Evolutionary conservation across 441 rosid genomes (phyloP).

Genomic region (Raphanus hybrid): DNA sequence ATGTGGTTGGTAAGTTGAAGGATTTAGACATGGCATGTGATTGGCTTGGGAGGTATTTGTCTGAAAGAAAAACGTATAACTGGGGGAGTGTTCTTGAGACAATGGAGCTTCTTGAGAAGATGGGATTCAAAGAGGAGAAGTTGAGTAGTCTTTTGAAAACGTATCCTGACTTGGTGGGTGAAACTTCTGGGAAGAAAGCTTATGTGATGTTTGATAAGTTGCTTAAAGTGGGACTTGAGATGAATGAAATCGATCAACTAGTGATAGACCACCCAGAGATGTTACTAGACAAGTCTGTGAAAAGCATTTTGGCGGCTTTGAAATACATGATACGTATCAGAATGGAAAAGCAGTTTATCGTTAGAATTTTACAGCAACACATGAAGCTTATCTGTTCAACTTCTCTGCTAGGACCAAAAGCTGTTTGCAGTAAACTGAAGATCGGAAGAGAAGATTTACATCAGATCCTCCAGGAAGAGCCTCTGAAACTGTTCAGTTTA

Average conservation of each 20-base stretch:
- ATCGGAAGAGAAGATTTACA: conserved; percentile 47
- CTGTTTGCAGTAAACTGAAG: conserved; percentile 49
- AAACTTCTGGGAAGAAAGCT: conserved; percentile 62
- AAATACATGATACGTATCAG: conserved; percentile 51
- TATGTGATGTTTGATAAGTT: conserved; percentile 58
- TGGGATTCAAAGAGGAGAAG: conserved; percentile 54
- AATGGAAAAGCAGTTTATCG: conserved; percentile 52
- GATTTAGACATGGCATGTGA: conserved; percentile 51
- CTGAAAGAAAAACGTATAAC: conserved; percentile 44
- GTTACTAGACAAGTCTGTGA: conserved; percentile 46
- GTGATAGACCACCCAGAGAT: conserved; percentile 57
- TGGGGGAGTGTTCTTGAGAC: conserved; percentile 63
- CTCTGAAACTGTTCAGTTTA: conserved; percentile 53
- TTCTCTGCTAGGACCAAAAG: conserved; percentile 54
- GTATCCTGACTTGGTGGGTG: conserved; percentile 56
- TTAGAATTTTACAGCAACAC: conserved; percentile 40
- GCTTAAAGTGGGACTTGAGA: conserved; percentile 56
- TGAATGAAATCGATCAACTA: conserved; percentile 49
- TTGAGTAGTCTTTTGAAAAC: conserved; percentile 46
- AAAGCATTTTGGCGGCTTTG: conserved; percentile 52
- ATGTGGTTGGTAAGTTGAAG: conserved; percentile 50
- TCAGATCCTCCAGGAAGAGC: conserved; percentile 55
- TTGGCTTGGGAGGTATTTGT: conserved; percentile 47
- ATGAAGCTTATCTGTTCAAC: conserved; percentile 50
- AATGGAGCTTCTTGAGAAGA: conserved; percentile 56